These are phyloP conservation scores for Alternaria gaisen DNA, from an alignment of 2,329 filamentous ascomycete species.

Conservation along the genomic window DNA sequence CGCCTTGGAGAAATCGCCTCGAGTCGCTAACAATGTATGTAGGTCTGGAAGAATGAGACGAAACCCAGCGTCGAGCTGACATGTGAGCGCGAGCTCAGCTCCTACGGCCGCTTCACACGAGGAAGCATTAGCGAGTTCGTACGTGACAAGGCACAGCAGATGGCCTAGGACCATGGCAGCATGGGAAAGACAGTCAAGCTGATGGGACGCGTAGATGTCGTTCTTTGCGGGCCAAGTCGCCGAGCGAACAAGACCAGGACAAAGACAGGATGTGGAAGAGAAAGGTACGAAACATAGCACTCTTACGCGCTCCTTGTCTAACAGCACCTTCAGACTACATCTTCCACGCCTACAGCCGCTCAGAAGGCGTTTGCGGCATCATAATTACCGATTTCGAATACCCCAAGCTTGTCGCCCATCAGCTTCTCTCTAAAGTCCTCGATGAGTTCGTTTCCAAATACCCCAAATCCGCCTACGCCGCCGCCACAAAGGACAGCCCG, in stretches of 20 bases:
- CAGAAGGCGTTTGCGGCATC: conserved; percentile 58
- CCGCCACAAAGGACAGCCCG: conserved; percentile 45
- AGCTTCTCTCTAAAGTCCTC: conserved; percentile 83
- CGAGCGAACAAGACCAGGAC: conserved; percentile 80
- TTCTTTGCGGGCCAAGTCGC: conserved; percentile 88
- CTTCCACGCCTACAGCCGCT: conserved; percentile 57
- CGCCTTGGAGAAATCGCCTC: conserved; percentile 8
- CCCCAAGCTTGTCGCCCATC: conserved; percentile 80
- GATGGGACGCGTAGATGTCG: conserved; percentile 67
- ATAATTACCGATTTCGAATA: conserved; percentile 60
- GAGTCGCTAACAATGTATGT: no score
- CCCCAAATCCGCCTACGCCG: conserved; percentile 73
- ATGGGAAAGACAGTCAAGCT: conserved; percentile 8
- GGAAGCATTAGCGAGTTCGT: conserved; percentile 53
- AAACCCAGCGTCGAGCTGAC: conserved; percentile 80
- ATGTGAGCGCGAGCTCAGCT: conserved; percentile 78
- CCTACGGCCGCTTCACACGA: conserved; percentile 79
- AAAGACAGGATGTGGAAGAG: conserved; percentile 86
- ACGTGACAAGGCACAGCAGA: conserved; percentile 17
- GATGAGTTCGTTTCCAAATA: conserved; percentile 86
- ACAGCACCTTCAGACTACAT: conserved; percentile 66
- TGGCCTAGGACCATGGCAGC: no score
- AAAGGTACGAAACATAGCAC: conserved; percentile 59
- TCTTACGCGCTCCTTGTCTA: no score
- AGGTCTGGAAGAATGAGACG: conserved; percentile 83